A percentile compares a stretch with the other conserved stretches of the same genome.
phyloP scores from a whole-genome alignment of 345 rosid genomes.

The Adansonia digitata region DNA sequence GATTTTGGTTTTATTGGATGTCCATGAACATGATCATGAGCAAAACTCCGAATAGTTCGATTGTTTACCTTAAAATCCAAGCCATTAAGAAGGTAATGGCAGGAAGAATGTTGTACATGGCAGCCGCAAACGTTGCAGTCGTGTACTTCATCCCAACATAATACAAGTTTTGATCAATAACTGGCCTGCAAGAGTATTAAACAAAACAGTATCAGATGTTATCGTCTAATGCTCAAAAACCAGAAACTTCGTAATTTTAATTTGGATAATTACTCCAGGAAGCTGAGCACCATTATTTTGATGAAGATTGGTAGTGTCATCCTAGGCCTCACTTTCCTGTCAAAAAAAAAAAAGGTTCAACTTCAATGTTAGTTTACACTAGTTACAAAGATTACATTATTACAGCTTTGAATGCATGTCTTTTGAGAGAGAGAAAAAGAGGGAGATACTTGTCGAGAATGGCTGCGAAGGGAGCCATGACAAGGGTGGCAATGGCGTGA shows the following conservation, averaged over 20 bases:
- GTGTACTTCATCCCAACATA: conserved; percentile 75
- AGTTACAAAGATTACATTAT: not conserved
- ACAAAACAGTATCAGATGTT: not conserved
- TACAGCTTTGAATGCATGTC: not conserved
- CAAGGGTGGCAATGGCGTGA: conserved; percentile 72
- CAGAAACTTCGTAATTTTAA: not conserved
- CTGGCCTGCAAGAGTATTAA: conserved; percentile 44
- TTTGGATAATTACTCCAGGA: conserved; percentile 55
- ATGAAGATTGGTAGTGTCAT: conserved; percentile 65
- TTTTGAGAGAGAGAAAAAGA: conserved; percentile 3
- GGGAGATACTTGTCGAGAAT: conserved; percentile 52
- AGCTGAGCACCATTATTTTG: conserved; percentile 53
- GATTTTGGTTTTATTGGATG: no score
- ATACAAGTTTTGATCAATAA: conserved; percentile 79
- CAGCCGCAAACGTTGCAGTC: conserved; percentile 78
- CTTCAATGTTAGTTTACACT: not conserved
- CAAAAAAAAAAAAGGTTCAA: not conserved
- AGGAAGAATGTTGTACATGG: conserved; percentile 79
- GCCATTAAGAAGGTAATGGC: conserved; percentile 81
- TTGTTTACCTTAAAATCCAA: conserved; percentile 49
- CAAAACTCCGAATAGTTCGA: no score
- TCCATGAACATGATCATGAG: no score
- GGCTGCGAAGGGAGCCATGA: conserved; percentile 69
- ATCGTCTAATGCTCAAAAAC: not conserved
- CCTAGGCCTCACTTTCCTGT: conserved; percentile 71